Evolutionary conservation across 2,329 filamentous ascomycete species (phyloP).

Genomic region (Epichloe bromicola): DNA sequence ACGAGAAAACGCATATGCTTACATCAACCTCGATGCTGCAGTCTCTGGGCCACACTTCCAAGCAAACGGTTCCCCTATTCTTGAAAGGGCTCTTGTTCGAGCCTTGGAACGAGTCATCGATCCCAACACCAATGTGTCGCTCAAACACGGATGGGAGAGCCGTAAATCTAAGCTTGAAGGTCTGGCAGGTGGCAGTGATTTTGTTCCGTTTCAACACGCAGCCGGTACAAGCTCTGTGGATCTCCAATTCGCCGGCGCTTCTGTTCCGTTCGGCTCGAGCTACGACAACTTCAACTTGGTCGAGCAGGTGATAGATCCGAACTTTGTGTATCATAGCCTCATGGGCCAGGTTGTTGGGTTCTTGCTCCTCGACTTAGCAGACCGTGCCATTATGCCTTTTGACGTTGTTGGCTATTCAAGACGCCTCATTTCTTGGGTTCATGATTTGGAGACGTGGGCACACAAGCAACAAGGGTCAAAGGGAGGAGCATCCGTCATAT

Average conservation of each 20-base stretch:
- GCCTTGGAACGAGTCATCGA: constrained; percentile 65
- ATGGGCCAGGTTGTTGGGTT: constrained; percentile 71
- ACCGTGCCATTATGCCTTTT: constrained; percentile 70
- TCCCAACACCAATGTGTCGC: constrained; percentile 55
- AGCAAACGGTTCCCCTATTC: constrained; percentile 70
- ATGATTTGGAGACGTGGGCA: constrained; percentile 53
- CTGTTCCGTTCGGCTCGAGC: constrained; percentile 65
- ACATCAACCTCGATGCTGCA: constrained; percentile 81
- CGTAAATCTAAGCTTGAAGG: constrained; percentile 48
- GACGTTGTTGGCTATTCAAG: constrained; percentile 63
- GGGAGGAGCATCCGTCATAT: constrained; percentile 13
- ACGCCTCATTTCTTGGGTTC: constrained; percentile 50
- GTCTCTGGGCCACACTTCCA: constrained; percentile 64
- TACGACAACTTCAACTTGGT: constrained; percentile 90
- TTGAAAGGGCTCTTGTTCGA: constrained; percentile 56
- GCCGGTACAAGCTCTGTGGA: constrained; percentile 82
- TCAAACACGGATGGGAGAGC: constrained; percentile 66
- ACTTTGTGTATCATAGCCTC: constrained; percentile 66
- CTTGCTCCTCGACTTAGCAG: constrained; percentile 72
- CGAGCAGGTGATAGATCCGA: constrained; percentile 64
- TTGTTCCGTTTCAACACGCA: constrained; percentile 81
- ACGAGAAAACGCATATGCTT: constrained; percentile 64
- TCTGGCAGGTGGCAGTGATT: constrained; percentile 67
- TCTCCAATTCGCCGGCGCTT: constrained; percentile 58
- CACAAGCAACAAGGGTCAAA: constrained; percentile 34